These are phyloP conservation scores for Berberis vulgaris DNA, from an alignment of 164 flowering plant genomes.

Conservation along the genomic window DNA sequence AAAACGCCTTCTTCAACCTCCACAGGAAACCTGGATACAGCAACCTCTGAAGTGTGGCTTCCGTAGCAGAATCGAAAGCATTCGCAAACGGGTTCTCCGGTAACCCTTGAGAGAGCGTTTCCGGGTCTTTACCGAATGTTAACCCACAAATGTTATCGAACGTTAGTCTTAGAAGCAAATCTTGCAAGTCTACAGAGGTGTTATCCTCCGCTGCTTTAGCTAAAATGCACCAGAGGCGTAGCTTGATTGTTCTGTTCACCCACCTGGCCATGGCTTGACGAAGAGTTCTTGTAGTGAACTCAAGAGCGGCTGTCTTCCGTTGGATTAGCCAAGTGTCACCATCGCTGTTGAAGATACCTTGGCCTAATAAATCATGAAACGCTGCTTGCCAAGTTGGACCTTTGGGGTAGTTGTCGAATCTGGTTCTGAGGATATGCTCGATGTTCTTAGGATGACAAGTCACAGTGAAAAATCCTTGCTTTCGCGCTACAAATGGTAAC, in stretches of 20 bases:
- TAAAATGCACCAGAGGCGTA: constrained; percentile 59
- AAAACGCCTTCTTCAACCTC: constrained; percentile 50
- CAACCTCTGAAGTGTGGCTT: constrained; percentile 62
- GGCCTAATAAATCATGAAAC: constrained; percentile 83
- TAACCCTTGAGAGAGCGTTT: constrained; percentile 54
- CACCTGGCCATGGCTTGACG: constrained; percentile 91
- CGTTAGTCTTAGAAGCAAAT: constrained; percentile 62
- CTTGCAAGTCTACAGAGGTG: constrained; percentile 65
- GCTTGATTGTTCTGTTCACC: constrained; percentile 74
- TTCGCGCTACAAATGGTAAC: constrained; percentile 51
- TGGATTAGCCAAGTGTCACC: constrained; percentile 94
- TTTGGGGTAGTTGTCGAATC: constrained; percentile 87
- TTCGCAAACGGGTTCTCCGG: constrained; percentile 64
- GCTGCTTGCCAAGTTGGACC: constrained; percentile 74
- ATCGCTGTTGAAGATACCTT: constrained; percentile 87
- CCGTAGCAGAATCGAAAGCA: constrained; percentile 83
- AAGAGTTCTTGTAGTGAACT: constrained; percentile 88
- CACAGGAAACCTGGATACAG: constrained; percentile 65
- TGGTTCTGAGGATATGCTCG: constrained; percentile 68
- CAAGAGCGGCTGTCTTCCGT: constrained; percentile 83
- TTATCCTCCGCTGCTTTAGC: constrained; percentile 30
- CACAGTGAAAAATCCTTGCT: constrained; percentile 66
- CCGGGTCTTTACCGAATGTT: constrained; percentile 81
- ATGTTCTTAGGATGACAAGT: constrained; percentile 80
- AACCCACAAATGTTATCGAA: constrained; percentile 90